These are phyloP conservation scores for Phyllosticta capitalensis DNA, from an alignment of 2,329 filamentous ascomycete species.

Conservation along the genomic window DNA sequence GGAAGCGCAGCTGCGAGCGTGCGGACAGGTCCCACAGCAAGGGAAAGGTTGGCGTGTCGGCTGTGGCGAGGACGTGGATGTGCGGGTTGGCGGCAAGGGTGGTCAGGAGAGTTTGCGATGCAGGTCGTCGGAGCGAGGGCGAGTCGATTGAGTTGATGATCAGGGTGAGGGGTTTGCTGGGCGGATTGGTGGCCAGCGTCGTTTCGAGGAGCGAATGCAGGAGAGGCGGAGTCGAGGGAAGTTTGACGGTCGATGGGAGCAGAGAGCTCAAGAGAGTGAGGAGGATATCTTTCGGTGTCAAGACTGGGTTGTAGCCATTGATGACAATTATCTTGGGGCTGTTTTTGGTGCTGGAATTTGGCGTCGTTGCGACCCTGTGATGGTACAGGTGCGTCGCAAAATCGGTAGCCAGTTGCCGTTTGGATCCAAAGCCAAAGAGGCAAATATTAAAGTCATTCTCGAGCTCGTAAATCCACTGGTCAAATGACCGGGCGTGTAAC, in stretches of 20 bases:
- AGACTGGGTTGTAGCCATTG: slow-evolving; percentile 69
- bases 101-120: slow-evolving; percentile 63
- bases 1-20: slow-evolving; percentile 73
- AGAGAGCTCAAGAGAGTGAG: slow-evolving; percentile 58
- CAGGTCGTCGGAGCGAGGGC: slow-evolving; percentile 59
- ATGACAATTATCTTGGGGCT: slow-evolving; percentile 64
- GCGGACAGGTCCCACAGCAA: slow-evolving; percentile 82
- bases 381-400: slow-evolving; percentile 65
- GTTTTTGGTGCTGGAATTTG: slow-evolving; percentile 22
- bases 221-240: slow-evolving; percentile 56
- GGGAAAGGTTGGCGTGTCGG: slow-evolving; percentile 79
- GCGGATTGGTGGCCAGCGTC: slow-evolving; percentile 42
- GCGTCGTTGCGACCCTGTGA: slow-evolving; percentile 20
- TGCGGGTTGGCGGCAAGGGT: slow-evolving; percentile 64
- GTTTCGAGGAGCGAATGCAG: slow-evolving; percentile 59
- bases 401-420: slow-evolving; percentile 61
- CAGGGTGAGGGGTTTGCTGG: slow-evolving; percentile 19
- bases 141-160: slow-evolving; percentile 85
- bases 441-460: slow-evolving; percentile 80
- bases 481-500: slow-evolving; percentile 71
- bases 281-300: slow-evolving; percentile 60
- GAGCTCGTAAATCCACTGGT: slow-evolving; percentile 89
- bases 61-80: slow-evolving; percentile 67
- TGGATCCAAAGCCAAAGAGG: slow-evolving; percentile 87
- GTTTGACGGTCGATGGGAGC: slow-evolving; percentile 39